Evolutionary conservation across 2,329 filamentous ascomycete species (phyloP).

Genomic region (Colletotrichum sp.): DNA sequence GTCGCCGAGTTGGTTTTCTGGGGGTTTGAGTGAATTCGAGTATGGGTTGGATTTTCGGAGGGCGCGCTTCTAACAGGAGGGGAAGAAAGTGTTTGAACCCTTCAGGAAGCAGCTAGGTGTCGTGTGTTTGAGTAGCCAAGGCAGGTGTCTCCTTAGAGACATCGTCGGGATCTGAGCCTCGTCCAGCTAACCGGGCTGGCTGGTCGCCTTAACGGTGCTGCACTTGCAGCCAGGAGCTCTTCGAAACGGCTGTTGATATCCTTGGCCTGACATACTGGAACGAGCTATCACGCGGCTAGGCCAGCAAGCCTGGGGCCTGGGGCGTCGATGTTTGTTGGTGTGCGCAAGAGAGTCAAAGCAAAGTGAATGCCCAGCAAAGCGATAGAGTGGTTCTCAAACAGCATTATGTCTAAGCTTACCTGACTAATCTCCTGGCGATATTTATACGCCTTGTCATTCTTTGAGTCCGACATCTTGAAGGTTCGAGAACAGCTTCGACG

Average conservation of each 20-base stretch:
- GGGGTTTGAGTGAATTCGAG: neutral
- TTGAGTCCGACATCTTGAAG: slow-evolving; percentile 43
- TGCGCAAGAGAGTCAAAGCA: neutral
- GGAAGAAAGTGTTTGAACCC: neutral
- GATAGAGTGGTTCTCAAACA: neutral
- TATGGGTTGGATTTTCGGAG: neutral
- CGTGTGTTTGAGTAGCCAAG: neutral
- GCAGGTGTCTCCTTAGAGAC: neutral
- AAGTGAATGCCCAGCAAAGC: neutral
- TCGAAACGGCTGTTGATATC: neutral
- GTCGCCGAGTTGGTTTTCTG: neutral
- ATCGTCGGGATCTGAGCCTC: neutral
- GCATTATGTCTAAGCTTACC: slow-evolving; percentile 56
- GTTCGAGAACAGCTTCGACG: neutral
- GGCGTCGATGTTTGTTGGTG: neutral
- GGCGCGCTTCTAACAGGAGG: neutral
- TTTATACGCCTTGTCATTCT: slow-evolving; percentile 73
- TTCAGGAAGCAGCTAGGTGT: neutral
- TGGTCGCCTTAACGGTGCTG: neutral
- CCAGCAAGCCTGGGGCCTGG: neutral
- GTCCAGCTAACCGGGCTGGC: neutral
- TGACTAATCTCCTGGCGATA: slow-evolving; percentile 99
- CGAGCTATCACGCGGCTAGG: neutral
- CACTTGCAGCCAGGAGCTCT: neutral
- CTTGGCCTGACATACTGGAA: neutral